Base-by-base conservation (phyloP, 768 basidiomycete species). In the Nidula microcarpa region DNA sequence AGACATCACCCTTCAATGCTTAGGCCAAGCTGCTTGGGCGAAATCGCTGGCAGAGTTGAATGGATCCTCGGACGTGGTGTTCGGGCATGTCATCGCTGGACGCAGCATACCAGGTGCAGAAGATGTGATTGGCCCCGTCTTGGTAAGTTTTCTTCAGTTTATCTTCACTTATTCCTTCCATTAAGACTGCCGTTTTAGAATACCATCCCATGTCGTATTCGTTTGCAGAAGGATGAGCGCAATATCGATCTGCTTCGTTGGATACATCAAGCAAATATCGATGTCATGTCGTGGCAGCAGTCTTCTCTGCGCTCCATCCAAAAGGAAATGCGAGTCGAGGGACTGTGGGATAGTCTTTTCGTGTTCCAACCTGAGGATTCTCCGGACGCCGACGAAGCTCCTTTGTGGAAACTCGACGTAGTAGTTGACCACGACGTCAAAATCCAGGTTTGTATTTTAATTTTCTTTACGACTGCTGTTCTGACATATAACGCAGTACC, bases 21-120 rank as follows among this genome's bases (percentile, higher is more conserved):
- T 68, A 57, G 55, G 72, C 52, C 62, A 68, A 53, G 68, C 58
- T 2, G 60, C 57, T n/a, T 65, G 64, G 57, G 65, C 64, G 8
- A 64, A 62, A 49, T 43, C 64, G 6, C 34, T 70, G 9, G 57
- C 59, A 3, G 61, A 58, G 39, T 63, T 74, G 34, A 67, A 68
- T 7, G 65, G 64, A 10, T 68, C 63, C 52, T 56, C 63, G 5
- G 77, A 79, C 54, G 61, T 76, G 18, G 68, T 78, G 11, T 79
- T 79, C 52, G 78, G 77, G 0, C 74, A 76, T 46, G 72, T 75
- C 14, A 65, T 79, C 5, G 77, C 77, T 14, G 78, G 78, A 43
- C 65, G 78, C 50, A 69, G 65, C 43, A 63, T 73, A 13, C 68
- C 68, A 17, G 68, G 66, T 35, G 68, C 73, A 7, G 77, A 79